Evolutionary conservation across 2,329 filamentous ascomycete species (phyloP).

Genomic region (Torrubiella hemipterigena): DNA sequence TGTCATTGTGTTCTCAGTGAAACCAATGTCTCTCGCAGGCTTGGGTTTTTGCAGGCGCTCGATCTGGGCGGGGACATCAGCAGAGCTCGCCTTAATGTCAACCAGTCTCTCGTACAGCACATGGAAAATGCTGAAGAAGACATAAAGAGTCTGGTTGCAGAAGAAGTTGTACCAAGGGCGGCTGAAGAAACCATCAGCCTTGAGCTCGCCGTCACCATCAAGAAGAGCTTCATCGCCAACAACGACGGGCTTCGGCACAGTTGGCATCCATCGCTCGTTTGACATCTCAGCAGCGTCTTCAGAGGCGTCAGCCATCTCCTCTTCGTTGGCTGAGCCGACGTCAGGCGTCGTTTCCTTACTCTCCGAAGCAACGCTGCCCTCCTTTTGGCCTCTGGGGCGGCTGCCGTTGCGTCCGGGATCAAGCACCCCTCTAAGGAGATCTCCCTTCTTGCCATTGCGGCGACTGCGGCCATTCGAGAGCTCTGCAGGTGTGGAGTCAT

Average conservation of each 20-base stretch:
- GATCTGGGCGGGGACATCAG: conserved; percentile 62
- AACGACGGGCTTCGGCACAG: conserved; percentile 43
- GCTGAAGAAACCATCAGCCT: conserved; percentile 67
- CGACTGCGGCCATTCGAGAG: conserved; percentile 55
- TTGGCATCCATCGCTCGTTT: conserved; percentile 53
- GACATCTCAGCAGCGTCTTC: conserved; percentile 51
- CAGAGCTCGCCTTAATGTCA: conserved; percentile 70
- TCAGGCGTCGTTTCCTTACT: conserved; percentile 89
- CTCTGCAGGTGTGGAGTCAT: conserved; percentile 60
- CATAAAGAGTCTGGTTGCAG: conserved; percentile 81
- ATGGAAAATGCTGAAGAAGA: conserved; percentile 90
- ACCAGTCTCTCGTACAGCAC: conserved; percentile 77
- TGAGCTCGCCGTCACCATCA: conserved; percentile 52
- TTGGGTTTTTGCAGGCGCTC: conserved; percentile 62
- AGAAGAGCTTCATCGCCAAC: conserved; percentile 40
- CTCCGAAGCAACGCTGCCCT: conserved; percentile 62
- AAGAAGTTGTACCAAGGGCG: conserved; percentile 82
- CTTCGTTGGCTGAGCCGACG: conserved; percentile 62
- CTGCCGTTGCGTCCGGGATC: conserved; percentile 65
- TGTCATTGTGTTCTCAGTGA: conserved; percentile 66
- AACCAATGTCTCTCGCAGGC: conserved; percentile 70
- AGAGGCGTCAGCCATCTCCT: conserved; percentile 54
- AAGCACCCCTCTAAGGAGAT: conserved; percentile 75
- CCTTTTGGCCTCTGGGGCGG: conserved; percentile 59
- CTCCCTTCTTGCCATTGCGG: conserved; percentile 64